phyloP scores from a whole-genome alignment of 2,329 filamentous ascomycete species.

The Penicillium frequentans region DNA sequence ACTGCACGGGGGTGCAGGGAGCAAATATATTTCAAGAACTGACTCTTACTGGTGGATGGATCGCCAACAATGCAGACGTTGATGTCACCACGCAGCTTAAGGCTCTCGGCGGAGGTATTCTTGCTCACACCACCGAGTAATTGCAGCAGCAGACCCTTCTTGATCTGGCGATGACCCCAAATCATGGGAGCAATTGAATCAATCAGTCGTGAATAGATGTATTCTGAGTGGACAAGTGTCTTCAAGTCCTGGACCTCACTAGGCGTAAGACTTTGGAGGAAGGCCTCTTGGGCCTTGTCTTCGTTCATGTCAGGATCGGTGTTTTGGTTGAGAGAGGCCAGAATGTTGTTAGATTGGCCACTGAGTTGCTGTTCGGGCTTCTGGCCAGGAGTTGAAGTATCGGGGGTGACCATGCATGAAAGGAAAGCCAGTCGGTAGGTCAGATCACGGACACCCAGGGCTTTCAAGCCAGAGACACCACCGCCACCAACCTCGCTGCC shows the following conservation, averaged over 20 bases:
- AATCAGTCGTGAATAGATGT: slow-evolving; percentile 90
- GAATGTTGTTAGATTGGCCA: slow-evolving; percentile 77
- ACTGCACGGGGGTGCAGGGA: slow-evolving; percentile 94
- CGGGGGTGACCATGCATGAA: slow-evolving; percentile 91
- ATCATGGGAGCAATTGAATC: slow-evolving; percentile 96
- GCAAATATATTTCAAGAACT: slow-evolving; percentile 95
- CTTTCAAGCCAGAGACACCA: slow-evolving; percentile 85
- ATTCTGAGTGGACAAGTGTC: slow-evolving; percentile 89
- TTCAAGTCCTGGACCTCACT: slow-evolving; percentile 90
- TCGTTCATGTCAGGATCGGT: slow-evolving; percentile 69
- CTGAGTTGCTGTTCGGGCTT: slow-evolving; percentile 66
- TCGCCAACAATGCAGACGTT: slow-evolving; percentile 99
- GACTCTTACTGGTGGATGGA: slow-evolving; percentile 94
- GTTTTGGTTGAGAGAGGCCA: slow-evolving; percentile 77
- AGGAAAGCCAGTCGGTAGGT: slow-evolving; percentile 97
- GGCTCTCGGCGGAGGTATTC: slow-evolving; percentile 78
- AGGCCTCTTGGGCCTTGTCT: slow-evolving; percentile 84
- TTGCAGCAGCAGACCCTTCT: slow-evolving; percentile 92
- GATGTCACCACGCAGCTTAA: slow-evolving; percentile 94
- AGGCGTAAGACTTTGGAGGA: slow-evolving; percentile 79
- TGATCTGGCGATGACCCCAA: slow-evolving; percentile 95
- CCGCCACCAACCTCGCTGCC: slow-evolving; percentile 78
- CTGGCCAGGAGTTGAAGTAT: slow-evolving; percentile 77
- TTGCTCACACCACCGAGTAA: slow-evolving; percentile 96
- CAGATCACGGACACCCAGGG: slow-evolving; percentile 88